phyloP scores from a whole-genome alignment of 768 basidiomycete genomes.

The Mycena polygramma region DNA sequence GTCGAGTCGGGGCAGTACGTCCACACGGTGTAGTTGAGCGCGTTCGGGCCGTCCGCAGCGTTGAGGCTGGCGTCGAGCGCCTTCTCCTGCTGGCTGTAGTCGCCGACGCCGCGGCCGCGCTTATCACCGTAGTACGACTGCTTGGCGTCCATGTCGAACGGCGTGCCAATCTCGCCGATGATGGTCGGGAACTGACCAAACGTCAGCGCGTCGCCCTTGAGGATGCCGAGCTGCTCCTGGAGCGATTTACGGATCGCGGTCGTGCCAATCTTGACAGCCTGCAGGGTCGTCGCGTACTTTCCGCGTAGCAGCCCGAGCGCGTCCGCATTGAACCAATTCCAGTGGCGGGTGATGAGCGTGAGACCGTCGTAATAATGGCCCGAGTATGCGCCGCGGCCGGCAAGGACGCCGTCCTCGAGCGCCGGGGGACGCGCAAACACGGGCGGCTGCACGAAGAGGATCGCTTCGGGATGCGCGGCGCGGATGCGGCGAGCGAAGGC shows the following conservation, averaged over 20 bases:
- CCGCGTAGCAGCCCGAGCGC: constrained; percentile 92
- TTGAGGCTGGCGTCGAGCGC: constrained; percentile 91
- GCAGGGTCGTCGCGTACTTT: constrained; percentile 75
- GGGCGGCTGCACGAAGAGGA: constrained; percentile 92
- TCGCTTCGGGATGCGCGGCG: constrained; percentile 79
- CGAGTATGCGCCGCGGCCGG: constrained; percentile 79
- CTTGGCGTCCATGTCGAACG: constrained; percentile 94
- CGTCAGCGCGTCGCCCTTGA: constrained; percentile 80
- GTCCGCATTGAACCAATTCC: constrained; percentile 97
- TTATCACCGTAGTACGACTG: constrained; percentile 81
- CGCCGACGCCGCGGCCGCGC: constrained; percentile 66
- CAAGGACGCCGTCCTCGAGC: constrained; percentile 65
- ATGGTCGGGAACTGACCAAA: constrained; percentile 86
- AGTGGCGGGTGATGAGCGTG: constrained; percentile 92
- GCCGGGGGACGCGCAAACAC: constrained; percentile 87
- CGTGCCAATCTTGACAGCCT: constrained; percentile 88
- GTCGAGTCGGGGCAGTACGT: constrained; percentile 86
- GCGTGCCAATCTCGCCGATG: constrained; percentile 96
- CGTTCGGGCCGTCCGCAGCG: constrained; percentile 81
- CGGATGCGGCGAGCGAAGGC: constrained; percentile 72
- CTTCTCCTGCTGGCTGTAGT: constrained; percentile 82
- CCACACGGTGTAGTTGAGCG: constrained; percentile 88
- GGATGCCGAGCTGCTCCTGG: constrained; percentile 83
- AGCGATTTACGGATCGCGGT: constrained; percentile 83
- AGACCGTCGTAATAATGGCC: constrained; percentile 96